Conservation (phyloP, 192 early-diverging fungal species). For the Coemansia sp. region DNA sequence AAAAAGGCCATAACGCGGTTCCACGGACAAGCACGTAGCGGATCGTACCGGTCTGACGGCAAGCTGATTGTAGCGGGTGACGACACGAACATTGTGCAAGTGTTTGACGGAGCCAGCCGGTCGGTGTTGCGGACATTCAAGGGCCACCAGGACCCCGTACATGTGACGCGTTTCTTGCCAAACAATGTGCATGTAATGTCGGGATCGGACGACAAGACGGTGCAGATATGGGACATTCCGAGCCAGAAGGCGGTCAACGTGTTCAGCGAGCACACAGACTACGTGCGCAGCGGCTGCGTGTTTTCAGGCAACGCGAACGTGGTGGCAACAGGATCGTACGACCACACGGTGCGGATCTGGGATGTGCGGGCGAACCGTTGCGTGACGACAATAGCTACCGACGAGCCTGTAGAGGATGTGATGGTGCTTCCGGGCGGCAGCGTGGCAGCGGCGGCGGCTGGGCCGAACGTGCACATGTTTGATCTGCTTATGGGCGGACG, state of each 20-base stretch:
- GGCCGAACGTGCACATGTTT: constrained; percentile 83
- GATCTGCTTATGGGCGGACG: constrained; percentile 82
- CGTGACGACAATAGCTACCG: constrained; percentile 77
- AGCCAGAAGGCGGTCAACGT: constrained; percentile 65
- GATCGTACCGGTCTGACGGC: constrained; percentile 78
- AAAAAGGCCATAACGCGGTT: constrained; percentile 94
- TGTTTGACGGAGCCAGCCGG: constrained; percentile 68
- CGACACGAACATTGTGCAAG: constrained; percentile 81
- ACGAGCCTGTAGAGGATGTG: constrained; percentile 84
- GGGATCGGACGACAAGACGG: constrained; percentile 89
- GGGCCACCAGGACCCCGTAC: constrained; percentile 72
- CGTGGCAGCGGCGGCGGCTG: constrained; percentile 66
- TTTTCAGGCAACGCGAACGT: constrained; percentile 76
- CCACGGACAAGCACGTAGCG: constrained; percentile 81
- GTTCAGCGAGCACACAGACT: constrained; percentile 87
- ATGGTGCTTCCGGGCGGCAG: constrained; percentile 81
- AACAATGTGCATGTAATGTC: constrained; percentile 81
- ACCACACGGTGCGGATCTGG: constrained; percentile 92
- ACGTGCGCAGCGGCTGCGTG: constrained; percentile 78
- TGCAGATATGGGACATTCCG: constrained; percentile 93
- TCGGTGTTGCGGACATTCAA: constrained; percentile 68
- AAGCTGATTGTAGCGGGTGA: constrained; percentile 93
- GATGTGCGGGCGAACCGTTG: constrained; percentile 77
- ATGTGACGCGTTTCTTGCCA: constrained; percentile 76
- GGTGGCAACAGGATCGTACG: constrained; percentile 88